Evolutionary conservation across 2,329 filamentous ascomycete genomes (phyloP).

Genomic region (Colletotrichum somersetense): DNA sequence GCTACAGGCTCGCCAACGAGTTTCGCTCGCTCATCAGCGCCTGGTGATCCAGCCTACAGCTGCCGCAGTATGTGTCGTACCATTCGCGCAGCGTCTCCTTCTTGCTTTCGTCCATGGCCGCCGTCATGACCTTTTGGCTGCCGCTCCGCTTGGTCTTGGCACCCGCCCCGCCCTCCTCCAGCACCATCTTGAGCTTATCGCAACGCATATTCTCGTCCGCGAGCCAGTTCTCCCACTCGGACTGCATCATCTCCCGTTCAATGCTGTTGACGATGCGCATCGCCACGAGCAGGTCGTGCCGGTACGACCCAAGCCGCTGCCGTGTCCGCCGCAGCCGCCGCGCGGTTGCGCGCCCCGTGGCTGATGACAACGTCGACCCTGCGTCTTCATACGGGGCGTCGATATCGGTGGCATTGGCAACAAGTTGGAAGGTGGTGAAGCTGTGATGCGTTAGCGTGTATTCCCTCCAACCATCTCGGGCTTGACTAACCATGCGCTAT

Average conservation of each 20-base stretch:
- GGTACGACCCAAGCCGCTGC: slow-evolving; percentile 84
- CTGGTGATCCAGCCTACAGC: slow-evolving; percentile 63
- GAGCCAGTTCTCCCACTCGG: slow-evolving; percentile 96
- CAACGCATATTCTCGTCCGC: slow-evolving; percentile 83
- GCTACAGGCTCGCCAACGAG: slow-evolving; percentile 29
- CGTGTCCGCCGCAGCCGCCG: slow-evolving; percentile 82
- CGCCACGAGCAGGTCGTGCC: slow-evolving; percentile 91
- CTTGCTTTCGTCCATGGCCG: slow-evolving; percentile 46
- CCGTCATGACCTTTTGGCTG: slow-evolving; percentile 42
- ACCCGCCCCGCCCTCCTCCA: slow-evolving; percentile 50
- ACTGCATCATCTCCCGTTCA: slow-evolving; percentile 85
- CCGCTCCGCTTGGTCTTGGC: slow-evolving; percentile 23
- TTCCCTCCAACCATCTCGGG: neutral
- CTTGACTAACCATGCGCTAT: slow-evolving; percentile 63
- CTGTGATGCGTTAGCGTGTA: slow-evolving; percentile 49
- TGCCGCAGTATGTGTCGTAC: slow-evolving; percentile 68
- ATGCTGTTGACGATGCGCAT: slow-evolving; percentile 91
- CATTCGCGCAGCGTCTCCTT: slow-evolving; percentile 59
- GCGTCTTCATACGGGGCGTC: slow-evolving; percentile 69
- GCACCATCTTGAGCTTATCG: slow-evolving; percentile 66
- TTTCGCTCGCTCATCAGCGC: slow-evolving; percentile 44
- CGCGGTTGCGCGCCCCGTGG: slow-evolving; percentile 66
- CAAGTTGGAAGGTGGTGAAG: slow-evolving; percentile 71
- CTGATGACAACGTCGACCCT: slow-evolving; percentile 60
- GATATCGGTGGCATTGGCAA: slow-evolving; percentile 69